Conservation (phyloP, 345 rosid genomes). For the Mercurialis annua region DNA sequence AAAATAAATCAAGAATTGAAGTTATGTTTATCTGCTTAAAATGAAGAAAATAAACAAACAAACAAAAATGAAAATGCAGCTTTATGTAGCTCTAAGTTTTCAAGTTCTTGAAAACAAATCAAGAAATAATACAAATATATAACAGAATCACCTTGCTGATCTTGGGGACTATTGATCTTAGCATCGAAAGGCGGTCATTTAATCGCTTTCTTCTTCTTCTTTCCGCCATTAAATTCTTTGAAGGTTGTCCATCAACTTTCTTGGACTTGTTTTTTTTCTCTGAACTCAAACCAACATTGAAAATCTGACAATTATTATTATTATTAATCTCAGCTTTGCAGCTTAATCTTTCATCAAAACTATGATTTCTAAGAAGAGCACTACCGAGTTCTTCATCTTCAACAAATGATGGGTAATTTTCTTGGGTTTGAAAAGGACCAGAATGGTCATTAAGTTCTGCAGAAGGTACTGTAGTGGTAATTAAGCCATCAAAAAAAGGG, state of each 20-base stretch:
- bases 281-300: slow-evolving; percentile 38
- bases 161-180: slow-evolving; percentile 91
- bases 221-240: slow-evolving; percentile 89
- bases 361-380: slow-evolving; percentile 17
- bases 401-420: slow-evolving; percentile 36
- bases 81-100: background rate
- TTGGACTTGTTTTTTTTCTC: slow-evolving; percentile 45
- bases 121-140: slow-evolving; percentile 9
- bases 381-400: slow-evolving; percentile 43
- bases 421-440: slow-evolving; percentile 37
- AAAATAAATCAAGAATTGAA: slow-evolving; percentile 60
- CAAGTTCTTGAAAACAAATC: slow-evolving; percentile 5
- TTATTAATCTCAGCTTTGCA: slow-evolving; percentile 32
- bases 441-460: slow-evolving; percentile 26
- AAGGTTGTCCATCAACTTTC: slow-evolving; percentile 80
- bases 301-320: slow-evolving; percentile 21
- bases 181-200: slow-evolving; percentile 81
- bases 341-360: slow-evolving; percentile 35
- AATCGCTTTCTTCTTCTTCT: slow-evolving; percentile 81
- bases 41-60: background rate
- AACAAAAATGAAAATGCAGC: background rate
- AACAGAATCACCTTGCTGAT: slow-evolving; percentile 70
- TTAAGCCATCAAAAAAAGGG: slow-evolving; percentile 34
- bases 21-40: slow-evolving; percentile 65
- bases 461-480: slow-evolving; percentile 33